Conservation (phyloP, 164 flowering plant genomes). For the Nelumbo lutea region DNA sequence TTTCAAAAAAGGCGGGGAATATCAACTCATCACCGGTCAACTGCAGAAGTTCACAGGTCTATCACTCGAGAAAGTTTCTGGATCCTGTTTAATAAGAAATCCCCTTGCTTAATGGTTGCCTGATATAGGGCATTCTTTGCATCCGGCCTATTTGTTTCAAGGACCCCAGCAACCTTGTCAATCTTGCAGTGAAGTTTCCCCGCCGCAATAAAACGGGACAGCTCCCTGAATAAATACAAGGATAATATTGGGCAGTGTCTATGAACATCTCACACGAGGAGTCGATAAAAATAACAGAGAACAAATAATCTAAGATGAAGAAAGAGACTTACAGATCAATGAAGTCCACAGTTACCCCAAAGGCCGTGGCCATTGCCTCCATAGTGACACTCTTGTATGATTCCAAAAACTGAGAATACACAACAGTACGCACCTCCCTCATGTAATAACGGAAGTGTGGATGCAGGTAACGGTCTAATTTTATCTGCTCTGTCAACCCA, state of each 20-base stretch:
- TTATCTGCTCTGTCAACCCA: conserved; percentile 83
- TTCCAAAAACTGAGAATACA: conserved; percentile 94
- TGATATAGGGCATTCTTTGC: conserved; percentile 96
- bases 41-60: conserved; percentile 43
- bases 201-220: conserved; percentile 93
- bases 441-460: conserved; percentile 95
- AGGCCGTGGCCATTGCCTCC: conserved; percentile 98
- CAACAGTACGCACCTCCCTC: conserved; percentile 90
- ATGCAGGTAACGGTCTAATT: conserved; percentile 82
- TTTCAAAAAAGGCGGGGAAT: too few species aligned
- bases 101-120: conserved; percentile 96
- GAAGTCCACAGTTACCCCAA: conserved; percentile 91
- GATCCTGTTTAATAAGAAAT: conserved; percentile 82
- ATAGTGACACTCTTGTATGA: conserved; percentile 98
- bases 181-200: conserved; percentile 98
- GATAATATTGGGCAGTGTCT: neutral
- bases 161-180: conserved; percentile 97
- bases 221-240: conserved; percentile 51
- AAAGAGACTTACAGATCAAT: conserved; percentile 72
- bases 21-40: too few species aligned
- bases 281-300: too few species aligned
- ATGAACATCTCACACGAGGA: neutral
- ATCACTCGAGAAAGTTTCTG: conserved; percentile 95
- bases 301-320: neutral
- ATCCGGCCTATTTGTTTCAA: conserved; percentile 94